These are phyloP conservation scores for Nitzschia sp. DNA, from an alignment of 108 stramenopile genomes.

Conservation along the genomic window DNA sequence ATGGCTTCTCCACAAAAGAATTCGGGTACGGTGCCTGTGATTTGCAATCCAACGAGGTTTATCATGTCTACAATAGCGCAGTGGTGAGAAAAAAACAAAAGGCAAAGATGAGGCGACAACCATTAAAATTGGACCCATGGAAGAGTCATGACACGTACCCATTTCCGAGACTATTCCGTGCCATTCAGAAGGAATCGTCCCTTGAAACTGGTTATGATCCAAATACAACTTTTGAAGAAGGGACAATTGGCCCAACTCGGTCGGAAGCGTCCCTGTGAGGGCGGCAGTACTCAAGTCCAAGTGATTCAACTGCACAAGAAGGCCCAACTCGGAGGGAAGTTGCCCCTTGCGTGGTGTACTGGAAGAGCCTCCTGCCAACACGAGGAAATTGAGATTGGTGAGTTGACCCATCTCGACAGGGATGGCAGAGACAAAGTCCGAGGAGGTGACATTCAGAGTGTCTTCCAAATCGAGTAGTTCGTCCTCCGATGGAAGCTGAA, in stretches of 20 bases:
- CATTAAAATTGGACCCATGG: too few species aligned
- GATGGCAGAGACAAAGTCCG: not conserved
- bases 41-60: too few species aligned
- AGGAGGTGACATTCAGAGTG: not conserved
- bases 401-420: slow-evolving; percentile 14
- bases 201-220: not conserved
- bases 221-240: slow-evolving; percentile 19
- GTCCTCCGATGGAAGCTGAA: not conserved
- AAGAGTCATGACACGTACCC: too few species aligned
- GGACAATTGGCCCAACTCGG: slow-evolving; percentile 42
- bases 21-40: too few species aligned
- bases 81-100: too few species aligned
- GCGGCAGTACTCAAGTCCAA: slow-evolving; percentile 38
- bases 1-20: too few species aligned
- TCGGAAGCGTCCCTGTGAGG: slow-evolving; percentile 46
- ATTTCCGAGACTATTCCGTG: too few species aligned
- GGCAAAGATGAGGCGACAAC: too few species aligned
- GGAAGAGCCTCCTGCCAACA: not conserved
- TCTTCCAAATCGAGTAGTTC: not conserved
- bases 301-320: slow-evolving; percentile 25
- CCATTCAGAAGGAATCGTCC: not conserved
- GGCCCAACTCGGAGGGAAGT: slow-evolving; percentile 48
- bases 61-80: too few species aligned
- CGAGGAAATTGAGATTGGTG: not conserved
- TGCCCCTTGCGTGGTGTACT: slow-evolving; percentile 23